These are phyloP conservation scores for Lactarius indigo DNA, from an alignment of 768 basidiomycete species.

Conservation along the genomic window DNA sequence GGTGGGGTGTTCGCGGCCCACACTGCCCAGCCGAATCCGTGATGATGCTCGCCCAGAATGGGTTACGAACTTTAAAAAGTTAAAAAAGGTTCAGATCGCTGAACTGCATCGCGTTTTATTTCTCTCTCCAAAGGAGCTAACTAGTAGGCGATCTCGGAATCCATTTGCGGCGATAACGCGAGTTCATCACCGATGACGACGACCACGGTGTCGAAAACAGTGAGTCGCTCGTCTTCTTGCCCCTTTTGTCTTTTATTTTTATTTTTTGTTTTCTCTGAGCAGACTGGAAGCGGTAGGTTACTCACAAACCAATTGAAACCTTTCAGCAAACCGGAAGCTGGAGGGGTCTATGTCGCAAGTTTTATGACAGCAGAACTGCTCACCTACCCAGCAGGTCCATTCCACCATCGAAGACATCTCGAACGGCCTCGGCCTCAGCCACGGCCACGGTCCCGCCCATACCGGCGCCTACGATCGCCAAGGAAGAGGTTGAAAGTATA, in stretches of 20 bases:
- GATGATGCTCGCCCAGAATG: constrained; percentile 29
- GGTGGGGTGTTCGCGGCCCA: constrained; percentile 21
- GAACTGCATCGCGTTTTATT: too few relatives aligned
- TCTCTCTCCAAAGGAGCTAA: too few relatives aligned
- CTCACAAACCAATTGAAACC: not conserved
- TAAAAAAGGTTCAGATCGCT: constrained; percentile 38
- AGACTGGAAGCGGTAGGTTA: not conserved
- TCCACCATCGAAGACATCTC: not conserved
- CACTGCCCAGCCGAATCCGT: not conserved
- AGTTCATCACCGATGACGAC: constrained; percentile 37
- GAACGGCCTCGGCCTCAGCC: too few relatives aligned
- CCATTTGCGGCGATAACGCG: too few relatives aligned
- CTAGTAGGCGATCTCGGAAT: not conserved
- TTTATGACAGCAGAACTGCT: constrained; percentile 29
- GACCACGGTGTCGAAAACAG: constrained; percentile 53
- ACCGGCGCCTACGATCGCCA: not conserved
- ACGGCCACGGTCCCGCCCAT: not conserved
- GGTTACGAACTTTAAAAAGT: constrained; percentile 68
- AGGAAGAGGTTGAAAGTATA: not conserved
- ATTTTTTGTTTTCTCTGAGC: too few relatives aligned
- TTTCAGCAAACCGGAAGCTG: not conserved
- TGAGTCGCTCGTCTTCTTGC: constrained; percentile 30
- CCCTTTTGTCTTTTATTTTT: not conserved
- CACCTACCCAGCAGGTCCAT: constrained; percentile 5
- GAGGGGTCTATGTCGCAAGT: constrained; percentile 27